Conservation (phyloP, 2,329 filamentous ascomycete species). For the Eutypa lata region DNA sequence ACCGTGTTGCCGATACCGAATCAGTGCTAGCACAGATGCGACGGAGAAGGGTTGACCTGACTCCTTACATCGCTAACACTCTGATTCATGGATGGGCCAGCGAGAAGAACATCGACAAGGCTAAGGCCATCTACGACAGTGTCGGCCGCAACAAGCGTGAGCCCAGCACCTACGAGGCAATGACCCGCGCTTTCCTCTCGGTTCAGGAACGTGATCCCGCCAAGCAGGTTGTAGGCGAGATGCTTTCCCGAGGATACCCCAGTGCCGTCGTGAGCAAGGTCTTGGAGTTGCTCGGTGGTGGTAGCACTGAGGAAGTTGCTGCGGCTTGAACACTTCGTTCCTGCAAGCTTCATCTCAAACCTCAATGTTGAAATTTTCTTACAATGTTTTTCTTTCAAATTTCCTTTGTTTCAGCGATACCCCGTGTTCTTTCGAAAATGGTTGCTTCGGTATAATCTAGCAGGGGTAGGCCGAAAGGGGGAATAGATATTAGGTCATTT, state of each 20-base stretch:
- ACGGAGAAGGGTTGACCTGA: slow-evolving; percentile 72
- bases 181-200: slow-evolving; percentile 89
- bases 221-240: slow-evolving; percentile 79
- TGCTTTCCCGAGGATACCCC: slow-evolving; percentile 86
- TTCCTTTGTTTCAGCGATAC: slow-evolving; percentile 32
- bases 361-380: background rate
- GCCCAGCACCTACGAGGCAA: slow-evolving; percentile 97
- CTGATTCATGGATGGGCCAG: slow-evolving; percentile 95
- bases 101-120: slow-evolving; percentile 75
- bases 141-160: slow-evolving; percentile 78
- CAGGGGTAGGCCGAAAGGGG: slow-evolving; percentile 22
- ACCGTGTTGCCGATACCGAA: slow-evolving; percentile 74
- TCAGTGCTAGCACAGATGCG: slow-evolving; percentile 74
- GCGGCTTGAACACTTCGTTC: slow-evolving; percentile 12
- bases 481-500: slow-evolving; percentile 5
- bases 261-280: slow-evolving; percentile 91
- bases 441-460: slow-evolving; percentile 13
- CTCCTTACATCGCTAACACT: slow-evolving; percentile 97
- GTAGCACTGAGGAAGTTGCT: slow-evolving; percentile 38
- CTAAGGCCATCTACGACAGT: slow-evolving; percentile 74
- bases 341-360: background rate
- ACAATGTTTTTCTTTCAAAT: slow-evolving; percentile 13
- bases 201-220: slow-evolving; percentile 77
- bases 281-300: slow-evolving; percentile 75
- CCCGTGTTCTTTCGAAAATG: slow-evolving; percentile 24